Base-by-base conservation (phyloP, 768 basidiomycete genomes). In the Boletus sp. region DNA sequence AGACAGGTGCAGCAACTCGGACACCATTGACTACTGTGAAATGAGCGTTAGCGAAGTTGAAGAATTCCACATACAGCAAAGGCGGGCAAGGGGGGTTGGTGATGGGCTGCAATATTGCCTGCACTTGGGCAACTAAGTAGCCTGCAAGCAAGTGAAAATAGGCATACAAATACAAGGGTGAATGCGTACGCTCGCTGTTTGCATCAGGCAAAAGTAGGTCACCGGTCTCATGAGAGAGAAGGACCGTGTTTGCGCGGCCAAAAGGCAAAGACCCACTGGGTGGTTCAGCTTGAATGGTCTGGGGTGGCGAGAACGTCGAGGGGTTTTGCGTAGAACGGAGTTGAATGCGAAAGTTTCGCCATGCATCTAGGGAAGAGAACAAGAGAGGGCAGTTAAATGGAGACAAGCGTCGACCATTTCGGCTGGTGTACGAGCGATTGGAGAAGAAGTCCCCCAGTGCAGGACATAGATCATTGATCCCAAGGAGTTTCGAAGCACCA, bases 291-390 rank as follows among this genome's bases (percentile, higher is more conserved):
- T 63, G 61, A 10, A 64, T 9, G 1, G 61, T 63, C 14, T 54
- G 52, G 20, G 60, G 30, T 9, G 61, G 52, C 7, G 35, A 10
- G 15, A 62, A 33, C 3, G 35, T 14, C 5, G 11, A 4, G 5
- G 28, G 14, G 18, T 62, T 51, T 36, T 62, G 56, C 0, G 3
- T 42, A 4, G 61, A 55, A 14, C 1, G 8, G 15, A 17, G 29
- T 37, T 63, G 61, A 29, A 63, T 62, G 2, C 6, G 11, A 14
- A 63, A 58, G 2, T 45, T 58, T 2, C 28, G 6, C 52, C 61
- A 63, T 5, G 47, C 30, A 29, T 49, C 33, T 8, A 63, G 3
- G n/a, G 11, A 18, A 17, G 24, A 7, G 36, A 62, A 62, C 15
- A 39, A 29, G 6, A 63, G 44, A 2, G 20, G 24, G 18, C 50